Percentiles rank a stretch among this genome's conserved stretches.
Conservation (phyloP, 2,329 filamentous ascomycete genomes). For the Byssothecium circinans region DNA sequence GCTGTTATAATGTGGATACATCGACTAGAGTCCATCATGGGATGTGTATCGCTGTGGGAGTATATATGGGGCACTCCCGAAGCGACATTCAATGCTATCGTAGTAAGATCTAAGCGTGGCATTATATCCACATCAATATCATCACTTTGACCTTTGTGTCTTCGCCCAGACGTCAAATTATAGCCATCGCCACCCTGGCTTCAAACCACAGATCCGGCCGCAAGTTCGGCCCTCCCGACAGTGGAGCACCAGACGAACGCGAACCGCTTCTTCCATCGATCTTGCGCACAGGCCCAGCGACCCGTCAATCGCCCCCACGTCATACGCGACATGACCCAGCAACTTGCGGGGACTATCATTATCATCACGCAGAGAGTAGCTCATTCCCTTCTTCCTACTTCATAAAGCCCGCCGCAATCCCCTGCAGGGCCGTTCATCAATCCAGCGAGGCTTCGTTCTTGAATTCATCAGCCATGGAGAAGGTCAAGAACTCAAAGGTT, state of each 20-base stretch:
- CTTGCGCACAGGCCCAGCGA: slow-evolving; percentile 15
- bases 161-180: too few species aligned
- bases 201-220: background rate
- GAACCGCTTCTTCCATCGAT: slow-evolving; percentile 26
- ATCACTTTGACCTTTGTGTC: too few species aligned
- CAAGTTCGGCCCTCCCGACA: background rate
- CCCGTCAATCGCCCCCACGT: slow-evolving; percentile 31
- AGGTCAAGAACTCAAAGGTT: slow-evolving; percentile 42
- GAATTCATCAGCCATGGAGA: slow-evolving; percentile 43
- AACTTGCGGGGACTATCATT: slow-evolving; percentile 21
- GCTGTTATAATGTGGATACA: background rate
- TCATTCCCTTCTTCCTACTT: slow-evolving; percentile 16
- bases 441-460: slow-evolving; percentile 18
- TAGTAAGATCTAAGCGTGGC: too few species aligned
- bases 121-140: too few species aligned
- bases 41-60: background rate
- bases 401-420: slow-evolving; percentile 19
- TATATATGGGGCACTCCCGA: background rate
- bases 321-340: slow-evolving; percentile 16
- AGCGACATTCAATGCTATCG: background rate
- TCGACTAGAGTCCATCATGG: background rate
- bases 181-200: slow-evolving; percentile 18
- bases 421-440: slow-evolving; percentile 17
- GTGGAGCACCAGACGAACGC: background rate
- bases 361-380: slow-evolving; percentile 4